These are phyloP conservation scores for Penicillium pancosmium DNA, from an alignment of 495 filamentous ascomycete species.

Conservation along the genomic window DNA sequence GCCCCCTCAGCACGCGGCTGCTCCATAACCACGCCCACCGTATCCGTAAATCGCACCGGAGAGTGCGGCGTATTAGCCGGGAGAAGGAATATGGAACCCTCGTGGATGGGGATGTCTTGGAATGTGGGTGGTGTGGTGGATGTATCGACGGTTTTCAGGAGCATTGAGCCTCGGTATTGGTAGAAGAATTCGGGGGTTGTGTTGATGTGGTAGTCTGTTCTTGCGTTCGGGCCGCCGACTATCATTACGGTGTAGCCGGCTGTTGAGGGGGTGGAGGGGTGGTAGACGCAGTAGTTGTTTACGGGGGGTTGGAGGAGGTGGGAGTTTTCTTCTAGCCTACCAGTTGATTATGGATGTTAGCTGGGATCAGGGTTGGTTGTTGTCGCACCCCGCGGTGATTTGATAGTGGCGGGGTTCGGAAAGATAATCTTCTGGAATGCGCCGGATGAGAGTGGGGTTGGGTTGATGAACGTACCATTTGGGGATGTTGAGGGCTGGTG, in stretches of 20 bases:
- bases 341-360: background rate
- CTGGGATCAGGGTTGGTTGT: background rate
- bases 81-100: constrained; percentile 93
- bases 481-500: constrained; percentile 68
- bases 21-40: constrained; percentile 86
- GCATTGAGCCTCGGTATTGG: constrained; percentile 90
- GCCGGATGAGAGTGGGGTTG: background rate
- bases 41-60: constrained; percentile 68
- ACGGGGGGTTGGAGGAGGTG: constrained; percentile 93
- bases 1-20: constrained; percentile 71
- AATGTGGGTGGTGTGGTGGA: constrained; percentile 59
- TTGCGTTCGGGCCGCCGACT: constrained; percentile 93
- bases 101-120: constrained; percentile 82
- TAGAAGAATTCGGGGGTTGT: constrained; percentile 97
- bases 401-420: constrained; percentile 1
- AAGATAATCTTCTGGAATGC: constrained; percentile 2
- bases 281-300: constrained; percentile 96
- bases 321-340: constrained; percentile 88
- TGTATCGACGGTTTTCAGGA: constrained; percentile 82
- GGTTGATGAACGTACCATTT: constrained; percentile 66
- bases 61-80: constrained; percentile 90
- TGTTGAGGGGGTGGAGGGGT: constrained; percentile 51
- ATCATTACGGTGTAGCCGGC: constrained; percentile 64
- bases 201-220: constrained; percentile 99
- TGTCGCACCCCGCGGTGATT: constrained; percentile 16